A percentile compares a stretch with the other conserved stretches of the same genome.
phyloP scores from a whole-genome alignment of 495 filamentous ascomycete species.

The Clavariopsis aquatica region DNA sequence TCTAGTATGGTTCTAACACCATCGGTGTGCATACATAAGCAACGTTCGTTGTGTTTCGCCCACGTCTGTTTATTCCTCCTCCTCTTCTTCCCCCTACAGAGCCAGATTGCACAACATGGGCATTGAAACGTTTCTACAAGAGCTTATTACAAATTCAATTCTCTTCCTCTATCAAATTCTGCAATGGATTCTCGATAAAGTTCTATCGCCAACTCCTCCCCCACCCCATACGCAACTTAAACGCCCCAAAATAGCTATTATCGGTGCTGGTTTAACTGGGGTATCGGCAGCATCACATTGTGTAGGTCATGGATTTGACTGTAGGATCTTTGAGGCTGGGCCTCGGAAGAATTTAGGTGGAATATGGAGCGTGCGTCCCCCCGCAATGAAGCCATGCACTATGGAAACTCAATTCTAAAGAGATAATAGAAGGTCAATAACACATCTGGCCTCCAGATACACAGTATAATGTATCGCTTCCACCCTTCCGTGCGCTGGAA shows the following conservation, averaged over 20 bases:
- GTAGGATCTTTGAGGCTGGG: constrained; percentile 73
- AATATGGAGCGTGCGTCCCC: constrained; percentile 66
- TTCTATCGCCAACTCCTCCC: constrained; percentile 72
- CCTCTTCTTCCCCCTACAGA: not conserved
- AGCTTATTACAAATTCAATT: constrained; percentile 45
- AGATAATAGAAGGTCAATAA: constrained; percentile 66
- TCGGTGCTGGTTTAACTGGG: constrained; percentile 80
- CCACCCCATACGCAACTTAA: constrained; percentile 54
- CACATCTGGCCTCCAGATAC: constrained; percentile 78
- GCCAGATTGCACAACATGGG: constrained; percentile 24
- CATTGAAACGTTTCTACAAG: constrained; percentile 5
- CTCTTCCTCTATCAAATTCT: constrained; percentile 65
- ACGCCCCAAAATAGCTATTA: constrained; percentile 72
- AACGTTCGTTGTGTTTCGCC: no score
- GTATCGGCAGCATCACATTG: constrained; percentile 82
- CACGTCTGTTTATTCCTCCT: not conserved
- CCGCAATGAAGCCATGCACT: constrained; percentile 23
- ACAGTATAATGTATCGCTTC: constrained; percentile 86
- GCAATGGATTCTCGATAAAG: constrained; percentile 64
- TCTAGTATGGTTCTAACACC: no score
- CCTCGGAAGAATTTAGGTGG: constrained; percentile 66
- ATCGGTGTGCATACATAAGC: not conserved
- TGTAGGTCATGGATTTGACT: constrained; percentile 84
- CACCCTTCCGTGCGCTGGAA: constrained; percentile 75
- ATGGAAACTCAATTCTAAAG: not conserved